A percentile compares a stretch with the other conserved stretches of the same genome.
Conservation (phyloP, 495 filamentous ascomycete species). For the Penicillium angulare region DNA sequence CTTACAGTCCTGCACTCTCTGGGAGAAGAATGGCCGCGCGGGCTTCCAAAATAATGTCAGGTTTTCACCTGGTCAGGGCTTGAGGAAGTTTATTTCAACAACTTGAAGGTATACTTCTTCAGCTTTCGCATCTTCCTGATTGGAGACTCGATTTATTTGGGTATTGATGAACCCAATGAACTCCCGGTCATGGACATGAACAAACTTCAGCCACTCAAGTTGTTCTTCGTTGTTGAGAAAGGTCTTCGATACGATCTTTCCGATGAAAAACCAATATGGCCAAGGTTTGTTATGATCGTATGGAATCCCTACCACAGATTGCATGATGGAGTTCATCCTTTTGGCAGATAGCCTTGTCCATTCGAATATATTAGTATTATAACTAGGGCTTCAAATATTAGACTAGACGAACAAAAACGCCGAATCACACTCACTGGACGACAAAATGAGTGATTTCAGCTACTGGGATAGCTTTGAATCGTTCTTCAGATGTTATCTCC, state of each 20-base stretch:
- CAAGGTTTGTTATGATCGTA: conserved; percentile 9
- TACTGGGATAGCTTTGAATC: neutral
- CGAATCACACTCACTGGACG: conserved; percentile 2
- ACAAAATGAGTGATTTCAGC: conserved; percentile 4
- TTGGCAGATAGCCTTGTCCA: conserved; percentile 3
- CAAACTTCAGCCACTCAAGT: neutral
- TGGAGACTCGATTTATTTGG: neutral
- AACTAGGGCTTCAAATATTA: neutral
- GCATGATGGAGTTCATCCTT: conserved; percentile 8
- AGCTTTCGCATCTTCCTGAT: neutral
- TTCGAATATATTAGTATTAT: neutral
- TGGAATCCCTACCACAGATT: conserved; percentile 1
- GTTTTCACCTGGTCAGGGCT: no score
- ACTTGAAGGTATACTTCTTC: neutral
- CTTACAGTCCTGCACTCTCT: no score
- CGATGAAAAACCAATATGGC: conserved; percentile 12
- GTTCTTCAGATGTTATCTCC: neutral
- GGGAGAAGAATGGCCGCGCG: no score
- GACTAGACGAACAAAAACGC: neutral
- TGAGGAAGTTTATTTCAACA: neutral
- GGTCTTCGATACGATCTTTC: conserved; percentile 9
- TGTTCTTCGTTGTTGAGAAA: conserved; percentile 6
- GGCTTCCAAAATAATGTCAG: no score
- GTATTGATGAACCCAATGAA: conserved; percentile 12
- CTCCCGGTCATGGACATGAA: conserved; percentile 4